phyloP scores from a whole-genome alignment of 495 filamentous ascomycete species.

The Halenospora varia region DNA sequence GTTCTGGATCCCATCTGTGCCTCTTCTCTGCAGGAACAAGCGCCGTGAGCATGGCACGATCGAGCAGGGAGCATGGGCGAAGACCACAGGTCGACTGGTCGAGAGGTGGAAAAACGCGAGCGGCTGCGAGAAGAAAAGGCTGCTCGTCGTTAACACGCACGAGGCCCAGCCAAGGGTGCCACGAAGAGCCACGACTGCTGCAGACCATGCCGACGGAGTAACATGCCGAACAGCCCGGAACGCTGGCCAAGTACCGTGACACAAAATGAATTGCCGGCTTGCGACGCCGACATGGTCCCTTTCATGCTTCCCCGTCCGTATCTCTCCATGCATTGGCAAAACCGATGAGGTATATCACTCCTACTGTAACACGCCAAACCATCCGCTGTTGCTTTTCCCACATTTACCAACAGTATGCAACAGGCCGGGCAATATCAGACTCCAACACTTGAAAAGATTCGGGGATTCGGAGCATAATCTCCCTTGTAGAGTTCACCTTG shows the following conservation, averaged over 20 bases:
- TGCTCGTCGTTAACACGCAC: not conserved
- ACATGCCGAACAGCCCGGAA: conserved; percentile 13
- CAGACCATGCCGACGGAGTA: conserved; percentile 18
- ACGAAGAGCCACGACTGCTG: not conserved
- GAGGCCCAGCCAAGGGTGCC: not conserved
- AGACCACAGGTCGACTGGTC: not conserved
- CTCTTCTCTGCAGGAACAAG: conserved; percentile 22
- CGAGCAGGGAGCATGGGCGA: not conserved
- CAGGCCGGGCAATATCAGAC: too few relatives aligned
- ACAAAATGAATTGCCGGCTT: too few relatives aligned
- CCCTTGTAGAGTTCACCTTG: too few relatives aligned
- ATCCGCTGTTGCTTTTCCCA: too few relatives aligned
- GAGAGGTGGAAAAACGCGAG: not conserved
- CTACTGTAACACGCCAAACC: too few relatives aligned
- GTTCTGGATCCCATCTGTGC: conserved; percentile 18
- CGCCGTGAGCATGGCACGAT: conserved; percentile 5
- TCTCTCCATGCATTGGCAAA: not conserved
- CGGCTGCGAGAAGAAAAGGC: too few relatives aligned
- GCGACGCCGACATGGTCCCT: not conserved
- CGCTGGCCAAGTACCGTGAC: conserved; percentile 12
- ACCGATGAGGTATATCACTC: too few relatives aligned
- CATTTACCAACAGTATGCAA: too few relatives aligned
- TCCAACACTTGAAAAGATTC: too few relatives aligned
- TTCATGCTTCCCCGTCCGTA: not conserved
- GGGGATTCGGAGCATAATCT: too few relatives aligned